A percentile compares a stretch with the other conserved stretches of the same genome.
Conservation (phyloP, 2,329 filamentous ascomycete genomes). For the Aspergillus fumigatiaffinis region DNA sequence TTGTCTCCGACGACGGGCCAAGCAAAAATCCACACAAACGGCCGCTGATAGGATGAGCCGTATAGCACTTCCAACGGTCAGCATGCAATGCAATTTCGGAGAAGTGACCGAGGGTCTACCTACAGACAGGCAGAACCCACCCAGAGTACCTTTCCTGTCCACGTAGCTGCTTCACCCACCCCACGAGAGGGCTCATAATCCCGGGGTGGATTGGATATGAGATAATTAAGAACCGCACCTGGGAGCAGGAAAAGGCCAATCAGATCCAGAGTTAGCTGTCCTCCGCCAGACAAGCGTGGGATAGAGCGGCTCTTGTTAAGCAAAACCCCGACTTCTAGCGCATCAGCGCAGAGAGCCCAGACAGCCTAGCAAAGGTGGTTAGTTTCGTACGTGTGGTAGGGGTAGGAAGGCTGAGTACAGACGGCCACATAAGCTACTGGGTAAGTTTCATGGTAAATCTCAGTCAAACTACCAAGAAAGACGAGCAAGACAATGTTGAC, state of each 20-base stretch:
- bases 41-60: not conserved
- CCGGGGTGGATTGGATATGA: not conserved
- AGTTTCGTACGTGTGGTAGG: not conserved
- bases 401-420: not conserved
- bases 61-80: not conserved
- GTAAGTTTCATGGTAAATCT: not conserved
- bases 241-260: not conserved
- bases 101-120: not conserved
- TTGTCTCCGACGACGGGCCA: not conserved
- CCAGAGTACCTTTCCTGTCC: not conserved
- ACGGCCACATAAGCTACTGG: not conserved
- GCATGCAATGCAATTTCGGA: not conserved
- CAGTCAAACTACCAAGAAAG: not conserved
- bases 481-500: not conserved
- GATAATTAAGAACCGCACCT: not conserved
- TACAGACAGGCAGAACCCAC: not conserved
- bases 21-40: not conserved
- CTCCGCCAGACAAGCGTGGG: not conserved
- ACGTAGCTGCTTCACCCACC: not conserved
- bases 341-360: not conserved
- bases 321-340: not conserved
- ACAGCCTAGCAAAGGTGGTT: not conserved
- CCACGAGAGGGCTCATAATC: not conserved
- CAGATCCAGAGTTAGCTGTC: not conserved
- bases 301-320: not conserved